A percentile compares a stretch with the other conserved stretches of the same genome.
Conservation (phyloP, 1,139 yeast genomes). For the Yamadazyma oceani region DNA sequence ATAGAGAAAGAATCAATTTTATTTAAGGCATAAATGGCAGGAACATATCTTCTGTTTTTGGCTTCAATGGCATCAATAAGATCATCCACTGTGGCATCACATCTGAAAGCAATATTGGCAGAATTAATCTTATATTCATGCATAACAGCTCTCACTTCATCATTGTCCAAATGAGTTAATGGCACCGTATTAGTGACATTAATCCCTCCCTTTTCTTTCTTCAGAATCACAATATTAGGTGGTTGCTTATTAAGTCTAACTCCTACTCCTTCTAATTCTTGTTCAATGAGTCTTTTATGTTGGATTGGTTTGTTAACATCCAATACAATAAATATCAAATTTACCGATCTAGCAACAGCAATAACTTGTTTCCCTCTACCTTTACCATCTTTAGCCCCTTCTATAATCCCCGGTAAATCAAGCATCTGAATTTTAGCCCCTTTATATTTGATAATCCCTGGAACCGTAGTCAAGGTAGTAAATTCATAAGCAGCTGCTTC, state of each 20-base stretch:
- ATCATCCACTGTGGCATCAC: constrained; percentile 97
- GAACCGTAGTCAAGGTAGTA: constrained; percentile 96
- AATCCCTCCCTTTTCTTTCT: constrained; percentile 94
- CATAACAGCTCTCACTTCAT: constrained; percentile 95
- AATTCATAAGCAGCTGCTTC: constrained; percentile 98
- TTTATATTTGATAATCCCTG: constrained; percentile 91
- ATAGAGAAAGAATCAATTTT: constrained; percentile 93
- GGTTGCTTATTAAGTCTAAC: constrained; percentile 88
- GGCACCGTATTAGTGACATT: constrained; percentile 93
- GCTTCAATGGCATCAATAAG: constrained; percentile 92
- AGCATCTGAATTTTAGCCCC: constrained; percentile 98
- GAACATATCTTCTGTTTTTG: constrained; percentile 86
- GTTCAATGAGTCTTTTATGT: constrained; percentile 89
- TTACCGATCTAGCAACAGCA: constrained; percentile 97
- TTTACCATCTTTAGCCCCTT: constrained; percentile 98
- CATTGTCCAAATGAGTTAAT: constrained; percentile 84
- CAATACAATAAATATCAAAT: constrained; percentile 84
- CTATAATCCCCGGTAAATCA: constrained; percentile 97
- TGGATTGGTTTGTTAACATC: constrained; percentile 96
- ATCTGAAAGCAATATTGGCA: constrained; percentile 95
- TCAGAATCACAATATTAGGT: constrained; percentile 87
- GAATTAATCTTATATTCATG: constrained; percentile 91
- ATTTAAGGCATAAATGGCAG: constrained; percentile 90
- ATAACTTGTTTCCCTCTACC: constrained; percentile 99
- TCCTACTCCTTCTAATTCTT: constrained; percentile 96